Evolutionary conservation across 2,329 filamentous ascomycete genomes (phyloP), one percentile per base, ranked within the genome.

Genomic region (Penicillium concentricum): DNA sequence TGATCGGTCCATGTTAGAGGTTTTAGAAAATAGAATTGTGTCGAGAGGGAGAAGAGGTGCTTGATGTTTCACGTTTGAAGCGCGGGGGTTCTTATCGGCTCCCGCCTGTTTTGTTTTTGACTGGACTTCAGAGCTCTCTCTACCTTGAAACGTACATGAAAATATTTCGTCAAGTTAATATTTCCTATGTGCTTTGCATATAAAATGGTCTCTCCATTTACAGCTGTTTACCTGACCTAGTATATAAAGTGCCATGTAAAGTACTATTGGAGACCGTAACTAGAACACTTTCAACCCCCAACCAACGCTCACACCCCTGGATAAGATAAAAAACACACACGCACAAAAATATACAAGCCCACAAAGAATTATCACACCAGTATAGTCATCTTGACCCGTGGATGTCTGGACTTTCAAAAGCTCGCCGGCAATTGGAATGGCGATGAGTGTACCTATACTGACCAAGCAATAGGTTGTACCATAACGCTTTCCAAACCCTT

Each of bases 1-100:
- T 65, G 87, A 85, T 73, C 92, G 88, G 72, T 96, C 91, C 77
- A 95, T 89, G 37, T 13, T 24, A 13, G 38, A 24, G 10, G 10
- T 13, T 18, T 10, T 43, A 7, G 16, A 35, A 18, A 13, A 32
- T 64, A 42, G 42, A 26, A 48, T 49, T 22, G 37, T 41, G 48
- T 16, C 12, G 37, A 51, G 18, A 41, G 35, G 24, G 44, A 42
- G 46, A 57, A 46, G 42, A 35, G 53, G 37, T 26, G 34, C n/a
- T 35, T 41, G 24, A 39, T 34, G 38, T 44, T 46, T 35, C 52
- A 43, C 5, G 12, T 51, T 10, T 35, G 30, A 44, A 51, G 49
- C 41, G 49, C 49, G 48, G 49, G 18, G 46, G 45, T n/a, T 44
- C 49, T 51, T 51, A 43, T 44, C 48, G 38, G 28, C 34, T 6